Conservation (phyloP, 2,329 filamentous ascomycete genomes). For the Fusarium sp. region DNA sequence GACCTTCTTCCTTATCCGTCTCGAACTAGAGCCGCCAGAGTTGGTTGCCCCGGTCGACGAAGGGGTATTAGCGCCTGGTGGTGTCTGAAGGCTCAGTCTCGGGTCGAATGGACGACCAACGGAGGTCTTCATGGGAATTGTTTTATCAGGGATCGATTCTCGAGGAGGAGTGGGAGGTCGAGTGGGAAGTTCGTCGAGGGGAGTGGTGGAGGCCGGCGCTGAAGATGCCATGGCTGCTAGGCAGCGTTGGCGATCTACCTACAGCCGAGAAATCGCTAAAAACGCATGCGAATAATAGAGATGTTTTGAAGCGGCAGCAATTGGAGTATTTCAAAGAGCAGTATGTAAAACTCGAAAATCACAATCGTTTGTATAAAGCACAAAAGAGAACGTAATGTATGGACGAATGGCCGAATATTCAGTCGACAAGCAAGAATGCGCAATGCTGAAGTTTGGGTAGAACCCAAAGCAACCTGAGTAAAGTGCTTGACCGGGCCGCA, state of each 20-base stretch:
- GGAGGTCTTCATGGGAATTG: conserved; percentile 55
- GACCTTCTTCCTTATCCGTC: conserved; percentile 67
- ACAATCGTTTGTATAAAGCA: background rate
- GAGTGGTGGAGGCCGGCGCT: conserved; percentile 53
- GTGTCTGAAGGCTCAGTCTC: conserved; percentile 62
- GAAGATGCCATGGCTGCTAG: conserved; percentile 61
- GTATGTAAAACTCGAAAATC: conserved; percentile 10
- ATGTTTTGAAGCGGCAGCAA: conserved; percentile 8
- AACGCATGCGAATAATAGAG: conserved; percentile 40
- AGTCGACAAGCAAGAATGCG: conserved; percentile 13
- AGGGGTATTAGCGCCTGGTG: conserved; percentile 65
- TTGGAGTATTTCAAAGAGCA: conserved; percentile 7
- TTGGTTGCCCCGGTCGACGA: conserved; percentile 58
- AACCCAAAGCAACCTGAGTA: conserved; percentile 27
- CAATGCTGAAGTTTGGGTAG: conserved; percentile 31
- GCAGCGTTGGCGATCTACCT: conserved; percentile 57
- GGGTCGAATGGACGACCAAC: conserved; percentile 58
- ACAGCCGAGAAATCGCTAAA: conserved; percentile 50
- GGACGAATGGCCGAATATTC: background rate
- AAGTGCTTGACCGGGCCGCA: conserved; percentile 41
- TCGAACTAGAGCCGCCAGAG: conserved; percentile 61
- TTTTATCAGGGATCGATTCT: conserved; percentile 61
- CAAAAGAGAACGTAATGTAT: conserved; percentile 2
- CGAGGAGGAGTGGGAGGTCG: conserved; percentile 79
- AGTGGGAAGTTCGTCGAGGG: conserved; percentile 68